Evolutionary conservation across 345 rosid species (phyloP), one percentile per base, ranked within the genome.

Genomic region (Camelina laxa): DNA sequence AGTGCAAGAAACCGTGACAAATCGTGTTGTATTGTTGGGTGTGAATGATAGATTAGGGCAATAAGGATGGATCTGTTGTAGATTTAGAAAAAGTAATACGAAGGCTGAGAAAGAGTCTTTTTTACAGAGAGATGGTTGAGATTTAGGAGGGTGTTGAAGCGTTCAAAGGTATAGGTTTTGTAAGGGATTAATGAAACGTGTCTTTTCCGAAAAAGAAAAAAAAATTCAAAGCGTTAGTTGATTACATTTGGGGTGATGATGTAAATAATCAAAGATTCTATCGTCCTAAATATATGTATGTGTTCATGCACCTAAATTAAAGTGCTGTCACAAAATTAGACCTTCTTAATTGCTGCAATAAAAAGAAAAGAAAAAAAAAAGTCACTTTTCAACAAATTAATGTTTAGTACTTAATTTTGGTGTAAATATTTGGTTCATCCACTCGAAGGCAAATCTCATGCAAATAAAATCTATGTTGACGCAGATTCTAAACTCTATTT

Each of bases 161-260:
- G 72, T 76, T 76, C 80, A 76, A 76, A 76, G 75, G 70, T 67
- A n/a, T 68, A 69, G n/a, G 58, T 44, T 35, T 62, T 76, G 55
- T 60, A 41, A 76, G 75, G 56, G 60, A 69, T 62, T 45, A 69
- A 44, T 20, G 59, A 7, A 33, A 69, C 15, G 14, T 22, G 66
- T 16, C 13, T 50, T 75, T 65, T n/a, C n/a, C n/a, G n/a, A n/a
- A n/a, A n/a, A n/a, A n/a, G n/a, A n/a, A n/a, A n/a, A n/a, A n/a
- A n/a, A n/a, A n/a, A n/a, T n/a, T n/a, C n/a, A n/a, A n/a, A n/a
- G n/a, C n/a, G n/a, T n/a, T n/a, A n/a, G n/a, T n/a, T n/a, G n/a
- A n/a, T n/a, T n/a, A 35, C 15, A 68, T 20, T 50, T 60, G 35
- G 65, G 44, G 4, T 6, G 3, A 59, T 67, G 53, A 59, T 67